These are phyloP conservation scores for Moniliella sp. DNA, from an alignment of 1,284 basidiomycete species.

Conservation along the genomic window DNA sequence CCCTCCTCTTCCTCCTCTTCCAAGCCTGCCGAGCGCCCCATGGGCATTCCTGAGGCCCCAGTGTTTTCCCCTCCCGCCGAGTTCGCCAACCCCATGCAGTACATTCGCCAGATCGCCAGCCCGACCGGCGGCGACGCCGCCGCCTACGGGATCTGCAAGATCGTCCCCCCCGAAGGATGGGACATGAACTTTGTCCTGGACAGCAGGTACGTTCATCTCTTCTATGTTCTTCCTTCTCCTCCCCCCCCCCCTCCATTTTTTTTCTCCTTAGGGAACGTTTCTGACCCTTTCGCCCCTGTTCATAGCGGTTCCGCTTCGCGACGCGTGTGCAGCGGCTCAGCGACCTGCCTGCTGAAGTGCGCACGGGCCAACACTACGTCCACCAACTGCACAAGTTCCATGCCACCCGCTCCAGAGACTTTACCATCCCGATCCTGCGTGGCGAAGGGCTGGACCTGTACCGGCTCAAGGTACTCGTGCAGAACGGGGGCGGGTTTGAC, in stretches of 20 bases:
- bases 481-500: slow-evolving; percentile 64
- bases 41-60: no score
- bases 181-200: slow-evolving; percentile 89
- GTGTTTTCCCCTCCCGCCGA: slow-evolving; percentile 77
- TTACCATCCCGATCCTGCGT: slow-evolving; percentile 75
- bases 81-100: slow-evolving; percentile 84
- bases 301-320: slow-evolving; percentile 81
- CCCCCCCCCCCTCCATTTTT: background rate
- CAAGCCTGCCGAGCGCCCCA: no score
- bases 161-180: slow-evolving; percentile 81
- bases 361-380: slow-evolving; percentile 86
- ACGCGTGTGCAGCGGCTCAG: slow-evolving; percentile 84
- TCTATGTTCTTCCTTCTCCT: background rate
- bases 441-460: slow-evolving; percentile 78
- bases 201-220: slow-evolving; percentile 45
- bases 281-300: no score
- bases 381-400: slow-evolving; percentile 62
- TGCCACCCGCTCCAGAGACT: slow-evolving; percentile 45
- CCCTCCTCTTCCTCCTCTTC: no score
- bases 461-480: slow-evolving; percentile 72
- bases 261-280: slow-evolving; percentile 1
- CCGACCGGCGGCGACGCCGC: slow-evolving; percentile 46
- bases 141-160: slow-evolving; percentile 77
- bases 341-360: slow-evolving; percentile 83
- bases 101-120: slow-evolving; percentile 54